Conservation (phyloP, 805 yeast genomes). For the Yarrowia divulgata region DNA sequence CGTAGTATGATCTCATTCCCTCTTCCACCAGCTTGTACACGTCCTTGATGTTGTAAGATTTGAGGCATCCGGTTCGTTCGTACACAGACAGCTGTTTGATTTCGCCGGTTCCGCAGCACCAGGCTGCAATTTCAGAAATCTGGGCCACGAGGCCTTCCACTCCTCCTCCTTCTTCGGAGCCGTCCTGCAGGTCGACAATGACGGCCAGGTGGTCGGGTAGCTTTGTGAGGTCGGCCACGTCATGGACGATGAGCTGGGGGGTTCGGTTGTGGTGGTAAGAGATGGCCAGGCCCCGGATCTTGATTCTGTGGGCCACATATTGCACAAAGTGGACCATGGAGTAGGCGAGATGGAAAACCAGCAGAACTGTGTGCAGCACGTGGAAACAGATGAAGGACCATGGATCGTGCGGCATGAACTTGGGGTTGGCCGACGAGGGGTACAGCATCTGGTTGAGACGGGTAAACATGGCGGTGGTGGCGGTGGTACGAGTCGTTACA, state of each 20-base stretch:
- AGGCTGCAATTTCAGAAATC: slow-evolving; percentile 77
- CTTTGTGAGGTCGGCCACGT: slow-evolving; percentile 73
- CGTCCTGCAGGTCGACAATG: slow-evolving; percentile 74
- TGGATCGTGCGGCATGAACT: slow-evolving; percentile 20
- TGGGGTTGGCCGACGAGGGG: slow-evolving; percentile 39
- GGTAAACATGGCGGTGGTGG: slow-evolving; percentile 9
- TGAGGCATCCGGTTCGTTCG: slow-evolving; percentile 77
- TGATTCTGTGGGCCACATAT: slow-evolving; percentile 18
- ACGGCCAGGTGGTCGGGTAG: slow-evolving; percentile 80
- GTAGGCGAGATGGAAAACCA: slow-evolving; percentile 40
- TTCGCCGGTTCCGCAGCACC: slow-evolving; percentile 87
- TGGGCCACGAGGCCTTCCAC: slow-evolving; percentile 79
- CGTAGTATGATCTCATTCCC: slow-evolving; percentile 75
- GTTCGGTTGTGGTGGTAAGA: slow-evolving; percentile 45
- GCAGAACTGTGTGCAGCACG: slow-evolving; percentile 40
- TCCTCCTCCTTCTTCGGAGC: slow-evolving; percentile 89
- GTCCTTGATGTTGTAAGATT: slow-evolving; percentile 51
- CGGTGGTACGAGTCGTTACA: background rate
- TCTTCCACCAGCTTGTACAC: slow-evolving; percentile 63
- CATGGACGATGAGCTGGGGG: slow-evolving; percentile 86
- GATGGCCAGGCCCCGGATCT: slow-evolving; percentile 41
- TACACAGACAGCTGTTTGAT: slow-evolving; percentile 73
- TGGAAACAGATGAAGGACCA: slow-evolving; percentile 40
- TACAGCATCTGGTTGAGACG: slow-evolving; percentile 38
- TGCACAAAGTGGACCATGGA: slow-evolving; percentile 39